Conservation (phyloP, 176 grass and related monocot genomes). For the Pontederia paniculata region DNA sequence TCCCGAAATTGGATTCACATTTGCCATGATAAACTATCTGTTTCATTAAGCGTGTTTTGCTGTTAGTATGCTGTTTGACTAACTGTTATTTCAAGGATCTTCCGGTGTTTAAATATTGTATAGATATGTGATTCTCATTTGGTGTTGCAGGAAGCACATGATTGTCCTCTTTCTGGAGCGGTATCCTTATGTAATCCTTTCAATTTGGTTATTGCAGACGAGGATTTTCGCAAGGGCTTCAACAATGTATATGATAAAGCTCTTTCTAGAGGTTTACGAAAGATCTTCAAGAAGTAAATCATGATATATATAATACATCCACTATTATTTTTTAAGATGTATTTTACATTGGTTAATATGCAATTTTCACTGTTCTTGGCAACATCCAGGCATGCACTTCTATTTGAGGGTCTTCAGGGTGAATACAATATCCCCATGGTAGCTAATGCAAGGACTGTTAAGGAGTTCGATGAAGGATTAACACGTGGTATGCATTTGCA, state of each 20-base stretch:
- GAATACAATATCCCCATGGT: slow-evolving; percentile 80
- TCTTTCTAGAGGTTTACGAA: slow-evolving; percentile 47
- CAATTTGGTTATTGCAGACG: slow-evolving; percentile 89
- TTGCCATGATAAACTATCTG: too few species aligned
- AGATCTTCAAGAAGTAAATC: slow-evolving; percentile 71
- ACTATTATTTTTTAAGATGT: slow-evolving; percentile 16
- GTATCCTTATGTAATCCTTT: slow-evolving; percentile 96
- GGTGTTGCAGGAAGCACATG: slow-evolving; percentile 42
- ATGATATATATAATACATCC: slow-evolving; percentile 13
- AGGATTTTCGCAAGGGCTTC: slow-evolving; percentile 95
- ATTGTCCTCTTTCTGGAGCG: slow-evolving; percentile 71
- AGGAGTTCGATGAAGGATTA: slow-evolving; percentile 93
- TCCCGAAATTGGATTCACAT: too few species aligned
- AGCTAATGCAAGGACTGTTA: slow-evolving; percentile 66
- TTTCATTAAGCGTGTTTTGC: too few species aligned
- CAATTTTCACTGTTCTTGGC: slow-evolving; percentile 11
- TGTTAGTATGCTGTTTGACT: too few species aligned
- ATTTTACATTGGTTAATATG: slow-evolving; percentile 25
- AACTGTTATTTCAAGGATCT: too few species aligned
- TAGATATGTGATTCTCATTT: too few species aligned
- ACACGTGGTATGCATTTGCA: slow-evolving; percentile 43
- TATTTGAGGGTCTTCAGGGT: slow-evolving; percentile 76
- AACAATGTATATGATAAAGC: slow-evolving; percentile 90
- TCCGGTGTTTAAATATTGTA: too few species aligned
- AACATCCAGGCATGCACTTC: slow-evolving; percentile 58